Percentiles rank a stretch among this genome's conserved stretches.
phyloP scores from a whole-genome alignment of 1,284 basidiomycete genomes.

The Rhizoctonia solani region DNA sequence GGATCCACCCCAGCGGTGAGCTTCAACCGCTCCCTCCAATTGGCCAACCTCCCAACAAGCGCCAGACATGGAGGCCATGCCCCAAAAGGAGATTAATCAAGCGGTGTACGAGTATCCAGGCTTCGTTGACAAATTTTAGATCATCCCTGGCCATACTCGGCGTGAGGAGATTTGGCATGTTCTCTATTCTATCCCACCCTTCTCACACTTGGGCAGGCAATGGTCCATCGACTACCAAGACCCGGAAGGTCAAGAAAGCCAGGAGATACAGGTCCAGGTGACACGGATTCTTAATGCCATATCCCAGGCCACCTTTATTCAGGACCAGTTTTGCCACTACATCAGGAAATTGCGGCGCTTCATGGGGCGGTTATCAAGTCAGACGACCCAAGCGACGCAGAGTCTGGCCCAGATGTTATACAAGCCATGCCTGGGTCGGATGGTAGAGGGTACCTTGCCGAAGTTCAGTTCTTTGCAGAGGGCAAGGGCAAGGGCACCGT shows the following conservation, averaged over 20 bases:
- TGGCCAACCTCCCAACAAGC: too few species aligned
- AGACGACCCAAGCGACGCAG: conserved; percentile 4
- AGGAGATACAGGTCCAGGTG: neutral
- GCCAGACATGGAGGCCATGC: neutral
- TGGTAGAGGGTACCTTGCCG: neutral
- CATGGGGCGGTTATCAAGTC: neutral
- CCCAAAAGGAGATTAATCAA: neutral
- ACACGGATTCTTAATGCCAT: conserved; percentile 1
- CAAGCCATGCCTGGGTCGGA: neutral
- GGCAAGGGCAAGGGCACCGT: neutral
- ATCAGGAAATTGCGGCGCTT: neutral
- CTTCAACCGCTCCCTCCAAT: too few species aligned
- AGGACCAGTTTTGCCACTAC: neutral
- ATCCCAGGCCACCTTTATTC: neutral
- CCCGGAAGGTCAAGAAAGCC: neutral
- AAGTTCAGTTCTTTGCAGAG: conserved; percentile 7
- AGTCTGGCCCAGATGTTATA: conserved; percentile 8
- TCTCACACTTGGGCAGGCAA: neutral
- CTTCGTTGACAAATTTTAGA: conserved; percentile 2
- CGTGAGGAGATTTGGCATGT: neutral
- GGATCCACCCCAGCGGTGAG: too few species aligned
- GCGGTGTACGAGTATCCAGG: conserved; percentile 1
- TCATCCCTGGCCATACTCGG: neutral
- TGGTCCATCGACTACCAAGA: neutral
- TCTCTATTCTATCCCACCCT: neutral